Base-by-base conservation (phyloP, 2,329 filamentous ascomycete genomes). In the Ascochyta viciae-villosae region DNA sequence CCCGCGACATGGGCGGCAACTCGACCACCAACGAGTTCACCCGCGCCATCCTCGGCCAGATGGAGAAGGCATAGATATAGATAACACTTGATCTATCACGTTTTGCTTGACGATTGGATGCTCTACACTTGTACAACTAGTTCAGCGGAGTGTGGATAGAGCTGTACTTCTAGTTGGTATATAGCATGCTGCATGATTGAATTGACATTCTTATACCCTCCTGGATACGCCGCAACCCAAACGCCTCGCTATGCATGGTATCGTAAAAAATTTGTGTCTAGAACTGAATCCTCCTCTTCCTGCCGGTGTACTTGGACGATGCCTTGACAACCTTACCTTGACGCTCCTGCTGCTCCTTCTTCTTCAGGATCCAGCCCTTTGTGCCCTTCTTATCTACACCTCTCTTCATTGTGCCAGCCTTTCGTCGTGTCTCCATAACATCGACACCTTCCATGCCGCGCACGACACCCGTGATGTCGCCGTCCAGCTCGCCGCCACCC, bases 301-400 rank as follows among this genome's bases (percentile, higher is more conserved):
- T 83, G 27, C 94, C 95, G 0, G 94, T 98, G 75, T 96, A 99
- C 78, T 96, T 98, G 47, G 91, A 96, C 52, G 85, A 92, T 1
- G 87, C 80, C 82, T 98, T 98, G 66, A 98, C 94, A 26, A 98
- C 85, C 81, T 95, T 97, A 41, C 95, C 95, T 78, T 97, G 96
- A 60, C 87, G 84, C 77, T 96, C 90, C 90, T 96, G 95, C 80
- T 96, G 92, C 63, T 92, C 89, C 81, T 95, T 96, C 75, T 94
- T 95, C 77, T 87, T 86, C 74, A 92, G 73, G 58, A 95, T 95
- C 90, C 90, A 95, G 2, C 83, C 85, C 77, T 91, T 94, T 73
- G 87, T 90, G 13, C 90, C 93, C 81, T 97, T 97, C 75, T 89
- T 88, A 46, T 80, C 78, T 70, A 83, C 82, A 66, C 81, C 83